Percentiles rank a stretch among this genome's conserved stretches.
Evolutionary conservation across 148 eudicot genomes (phyloP).

Genomic region (Vaccinium darrowii): DNA sequence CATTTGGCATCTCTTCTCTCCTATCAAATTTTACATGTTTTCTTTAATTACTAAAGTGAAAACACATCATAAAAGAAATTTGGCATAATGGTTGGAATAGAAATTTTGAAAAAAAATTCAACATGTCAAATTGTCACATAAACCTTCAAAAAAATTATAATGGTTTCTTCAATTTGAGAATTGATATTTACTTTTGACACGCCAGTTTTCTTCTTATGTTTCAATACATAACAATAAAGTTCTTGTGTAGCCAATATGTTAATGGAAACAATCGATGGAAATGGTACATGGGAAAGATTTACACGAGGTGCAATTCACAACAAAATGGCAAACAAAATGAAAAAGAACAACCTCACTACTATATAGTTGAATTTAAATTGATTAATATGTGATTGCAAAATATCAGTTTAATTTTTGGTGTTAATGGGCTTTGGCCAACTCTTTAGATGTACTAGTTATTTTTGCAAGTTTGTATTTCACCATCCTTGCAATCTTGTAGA

Average conservation of each 20-base stretch:
- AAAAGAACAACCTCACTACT: not conserved
- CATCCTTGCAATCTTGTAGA: slow-evolving; percentile 84
- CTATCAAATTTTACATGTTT: no score
- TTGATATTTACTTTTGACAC: not conserved
- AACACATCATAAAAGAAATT: no score
- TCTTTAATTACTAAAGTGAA: no score
- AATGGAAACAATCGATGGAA: not conserved
- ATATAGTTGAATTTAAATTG: not conserved
- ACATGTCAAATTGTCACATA: no score
- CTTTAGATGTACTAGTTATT: slow-evolving; percentile 25
- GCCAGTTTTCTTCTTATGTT: not conserved
- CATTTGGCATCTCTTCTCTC: no score
- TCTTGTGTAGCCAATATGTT: not conserved
- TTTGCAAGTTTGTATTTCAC: slow-evolving; percentile 55
- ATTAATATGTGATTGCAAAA: not conserved
- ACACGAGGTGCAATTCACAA: not conserved
- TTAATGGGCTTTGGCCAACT: not conserved
- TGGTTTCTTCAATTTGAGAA: not conserved
- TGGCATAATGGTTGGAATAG: no score
- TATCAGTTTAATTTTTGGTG: slow-evolving; percentile 1
- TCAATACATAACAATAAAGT: not conserved
- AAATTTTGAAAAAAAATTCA: no score
- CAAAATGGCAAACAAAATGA: not conserved
- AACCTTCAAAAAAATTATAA: not conserved
- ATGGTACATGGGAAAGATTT: not conserved